Base-by-base conservation (phyloP, 1,284 basidiomycete species). In the Grifola frondosa region DNA sequence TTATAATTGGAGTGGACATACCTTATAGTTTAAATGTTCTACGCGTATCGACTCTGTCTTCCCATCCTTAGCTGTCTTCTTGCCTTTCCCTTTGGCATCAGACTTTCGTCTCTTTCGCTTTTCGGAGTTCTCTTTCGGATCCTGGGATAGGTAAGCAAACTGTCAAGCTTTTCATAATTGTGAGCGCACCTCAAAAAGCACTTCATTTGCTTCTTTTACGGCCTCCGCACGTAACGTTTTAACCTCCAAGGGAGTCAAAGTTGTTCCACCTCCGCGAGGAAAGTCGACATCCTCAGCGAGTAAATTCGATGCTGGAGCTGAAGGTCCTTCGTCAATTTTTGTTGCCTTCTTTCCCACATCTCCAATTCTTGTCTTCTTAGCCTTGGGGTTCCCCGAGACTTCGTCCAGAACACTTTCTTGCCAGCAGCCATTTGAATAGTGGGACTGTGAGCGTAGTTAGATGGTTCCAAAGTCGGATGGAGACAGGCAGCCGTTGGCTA, bases 21-120 rank as follows among this genome's bases (percentile, higher is more conserved):
- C 91, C 72, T 97, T 97, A 74, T 97, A 97, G 61, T 93, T 96
- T 33, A 98, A 74, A 62, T 95, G 90, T 64, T 98, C 94, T 40
- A 97, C 84, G 45, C 93, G 80, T 40, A 80, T 67, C 26, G 63
- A 61, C 26, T 80, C 75, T 31, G 53, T 65, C 48, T 74, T 75
- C 35, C 73, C 65, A 30, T 57, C 64, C 40, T 66, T 56, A 7
- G 57, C 50, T 31, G 54, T 51, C 45, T 63, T 56, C 37, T 60
- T 60, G 30, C 53, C 52, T 44, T 73, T 67, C 9, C 43, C 62
- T 44, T 74, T 70, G 30, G 63, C 60, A 32, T 78, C 77, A 17
- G 77, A 75, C 59, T 78, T 82, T 51, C 68, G 66, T 54, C 72
- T 73, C 56, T 74, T 71, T 56, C 67, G 68, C 58, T 76, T 84